Evolutionary conservation across 768 basidiomycete species (phyloP), one percentile per base, ranked within the genome.

Genomic region (Ramaria rubella): DNA sequence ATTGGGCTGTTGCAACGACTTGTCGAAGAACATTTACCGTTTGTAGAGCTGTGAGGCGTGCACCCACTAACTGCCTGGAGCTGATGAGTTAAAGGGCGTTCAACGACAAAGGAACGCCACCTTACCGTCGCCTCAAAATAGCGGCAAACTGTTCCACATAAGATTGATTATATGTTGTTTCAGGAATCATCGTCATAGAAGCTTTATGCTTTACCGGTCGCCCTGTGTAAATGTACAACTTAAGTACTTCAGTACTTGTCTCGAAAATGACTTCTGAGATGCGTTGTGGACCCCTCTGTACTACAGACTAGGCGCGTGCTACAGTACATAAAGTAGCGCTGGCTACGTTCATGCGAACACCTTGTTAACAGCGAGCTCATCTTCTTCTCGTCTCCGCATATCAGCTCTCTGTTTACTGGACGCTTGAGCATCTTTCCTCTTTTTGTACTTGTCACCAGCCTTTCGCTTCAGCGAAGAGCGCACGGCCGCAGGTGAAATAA

Each of bases 11-110:
- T 2, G 93, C 82, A 15, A 98, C 85, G 60, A 97, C 89, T 63
- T 94, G 91, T 29, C 92, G 83, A 26, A 99, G 76, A 17, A 97
- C 84, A 23, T 87, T 79, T 5, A 94, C 77, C 0, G 94, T 97
- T 69, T 96, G 94, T 3, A 95, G 71, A 0, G 96, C 94, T 1
- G 94, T 84, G 53, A 86, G 81, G 56, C 88, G 82, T 11, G 95
- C 94, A 29, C 96, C 95, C 58, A 95, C 83, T 48, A 98, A 77
- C 71, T 96, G 93, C 61, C 94, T 96, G 68, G 49, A 43, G 33
- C 52, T 48, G 58, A 62, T 52, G 44, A 62, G 31, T 43, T 21
- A 23, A 30, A 24, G 38, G 27, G 12, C 5, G 24, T 14, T 19
- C 17, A 36, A 21, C 1, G 19, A 54, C 14, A 15, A 46, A 30